Conservation (phyloP, 805 yeast species). For the Yamadazyma olivae region DNA sequence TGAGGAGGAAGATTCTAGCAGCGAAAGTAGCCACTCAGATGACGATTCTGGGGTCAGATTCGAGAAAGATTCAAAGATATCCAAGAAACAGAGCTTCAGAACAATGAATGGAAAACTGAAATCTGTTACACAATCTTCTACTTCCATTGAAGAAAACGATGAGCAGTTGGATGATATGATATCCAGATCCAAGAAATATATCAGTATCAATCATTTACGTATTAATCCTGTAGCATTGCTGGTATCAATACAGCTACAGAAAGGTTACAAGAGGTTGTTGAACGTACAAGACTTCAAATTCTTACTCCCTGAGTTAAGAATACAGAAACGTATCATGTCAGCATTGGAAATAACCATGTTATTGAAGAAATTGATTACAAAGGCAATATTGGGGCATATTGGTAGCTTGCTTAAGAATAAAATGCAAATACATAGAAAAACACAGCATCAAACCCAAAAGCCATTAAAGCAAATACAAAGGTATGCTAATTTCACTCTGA, state of each 20-base stretch:
- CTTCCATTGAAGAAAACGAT: slow-evolving; percentile 16
- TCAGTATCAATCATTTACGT: slow-evolving; percentile 61
- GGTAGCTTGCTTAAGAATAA: slow-evolving; percentile 37
- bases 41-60: not conserved
- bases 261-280: slow-evolving; percentile 32
- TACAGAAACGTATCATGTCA: slow-evolving; percentile 30
- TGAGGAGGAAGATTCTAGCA: not conserved
- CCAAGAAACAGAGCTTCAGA: too few relatives aligned
- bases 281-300: slow-evolving; percentile 37
- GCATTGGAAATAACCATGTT: slow-evolving; percentile 32
- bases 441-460: slow-evolving; percentile 12
- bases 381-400: slow-evolving; percentile 30
- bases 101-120: slow-evolving; percentile 4
- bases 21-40: too few relatives aligned
- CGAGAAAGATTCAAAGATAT: slow-evolving; percentile 1
- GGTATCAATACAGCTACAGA: slow-evolving; percentile 33
- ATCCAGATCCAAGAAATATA: slow-evolving; percentile 65
- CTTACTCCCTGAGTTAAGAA: slow-evolving; percentile 30
- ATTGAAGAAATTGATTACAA: slow-evolving; percentile 28
- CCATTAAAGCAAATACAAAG: slow-evolving; percentile 21
- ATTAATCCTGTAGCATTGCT: slow-evolving; percentile 24
- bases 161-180: slow-evolving; percentile 58
- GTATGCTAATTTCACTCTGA: slow-evolving; percentile 21
- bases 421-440: slow-evolving; percentile 13
- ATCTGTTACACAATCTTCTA: slow-evolving; percentile 8